Percentiles rank a stretch among this genome's conserved stretches.
Conservation (phyloP, 495 filamentous ascomycete species). For the Daldinia decipiens region DNA sequence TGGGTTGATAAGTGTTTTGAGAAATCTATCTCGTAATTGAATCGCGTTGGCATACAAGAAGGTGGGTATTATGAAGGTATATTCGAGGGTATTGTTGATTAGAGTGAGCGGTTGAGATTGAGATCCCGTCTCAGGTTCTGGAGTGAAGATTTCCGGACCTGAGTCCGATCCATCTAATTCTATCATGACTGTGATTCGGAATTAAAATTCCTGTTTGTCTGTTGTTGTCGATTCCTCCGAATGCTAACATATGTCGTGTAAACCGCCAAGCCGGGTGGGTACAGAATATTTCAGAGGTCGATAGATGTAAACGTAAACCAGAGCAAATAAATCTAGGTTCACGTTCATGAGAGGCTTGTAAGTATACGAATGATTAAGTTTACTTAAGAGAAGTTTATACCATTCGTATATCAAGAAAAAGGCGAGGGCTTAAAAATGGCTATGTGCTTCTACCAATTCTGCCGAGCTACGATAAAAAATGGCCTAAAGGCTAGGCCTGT, state of each 20-base stretch:
- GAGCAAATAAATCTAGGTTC: background rate
- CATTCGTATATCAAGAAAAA: background rate
- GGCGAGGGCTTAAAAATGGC: constrained; percentile 18
- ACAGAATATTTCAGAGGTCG: background rate
- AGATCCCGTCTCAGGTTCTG: constrained; percentile 35
- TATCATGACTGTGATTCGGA: constrained; percentile 19
- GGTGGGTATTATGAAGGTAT: constrained; percentile 86
- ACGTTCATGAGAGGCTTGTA: constrained; percentile 4
- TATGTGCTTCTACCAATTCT: constrained; percentile 15
- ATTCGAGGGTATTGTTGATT: constrained; percentile 82
- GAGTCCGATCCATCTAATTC: constrained; percentile 43
- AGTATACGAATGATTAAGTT: constrained; percentile 19
- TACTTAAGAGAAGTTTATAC: background rate
- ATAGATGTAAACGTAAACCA: constrained; percentile 5
- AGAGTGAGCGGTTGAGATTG: constrained; percentile 74
- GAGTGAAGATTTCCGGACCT: constrained; percentile 39
- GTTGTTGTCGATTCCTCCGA: background rate
- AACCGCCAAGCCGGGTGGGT: background rate
- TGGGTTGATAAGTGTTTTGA: constrained; percentile 73
- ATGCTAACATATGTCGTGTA: background rate
- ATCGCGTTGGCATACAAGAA: constrained; percentile 84
- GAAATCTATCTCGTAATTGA: constrained; percentile 81
- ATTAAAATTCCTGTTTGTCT: background rate
- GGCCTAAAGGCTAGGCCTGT: constrained; percentile 24
- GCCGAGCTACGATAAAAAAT: constrained; percentile 10